Evolutionary conservation across 2,329 filamentous ascomycete species (phyloP), one percentile per base, ranked within the genome.

Genomic region (Hysterium pulicare): DNA sequence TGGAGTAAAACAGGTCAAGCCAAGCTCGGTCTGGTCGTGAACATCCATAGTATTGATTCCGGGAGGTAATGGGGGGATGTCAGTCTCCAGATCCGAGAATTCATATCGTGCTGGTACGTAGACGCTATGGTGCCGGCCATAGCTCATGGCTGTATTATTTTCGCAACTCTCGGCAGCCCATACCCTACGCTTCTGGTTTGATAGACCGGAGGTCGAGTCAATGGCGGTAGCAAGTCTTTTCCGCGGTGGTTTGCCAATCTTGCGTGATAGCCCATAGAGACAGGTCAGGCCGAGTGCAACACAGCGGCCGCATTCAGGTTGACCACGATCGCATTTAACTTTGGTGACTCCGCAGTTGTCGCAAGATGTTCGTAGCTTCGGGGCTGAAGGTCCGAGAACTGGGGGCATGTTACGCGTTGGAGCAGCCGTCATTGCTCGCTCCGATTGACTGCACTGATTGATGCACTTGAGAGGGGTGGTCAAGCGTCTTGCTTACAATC

Each of bases 271-370:
- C 15, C 52, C 50, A 48, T 59, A 59, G 6, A 58, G 43, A 45
- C 56, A 59, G 8, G 38, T 16, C 33, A 55, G 28, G 16, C 43
- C 45, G n/a, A 51, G 47, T 3, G 47, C 35, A 30, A 38, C 36
- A 31, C 60, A 64, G 10, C 59, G 60, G n/a, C 46, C 39, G 38
- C 60, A 64, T 33, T 54, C 34, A 26, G 59, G 58, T 3, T 48
- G 54, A 11, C 38, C 40, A 36, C 55, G 54, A 47, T 62, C 55
- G 38, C 60, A 62, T 46, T 53, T 62, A 32, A 62, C 48, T 35
- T 64, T 64, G 28, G 57, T 50, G n/a, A 35, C 37, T 33, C 58
- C 59, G 37, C 60, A 64, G 17, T 28, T 42, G 45, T 64, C 48
- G 38, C 58, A 62, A 47, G 51, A 55, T 16, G 52, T 54, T 42